phyloP scores from a whole-genome alignment of 2,329 filamentous ascomycete species.

The Epichloe uncinata region DNA sequence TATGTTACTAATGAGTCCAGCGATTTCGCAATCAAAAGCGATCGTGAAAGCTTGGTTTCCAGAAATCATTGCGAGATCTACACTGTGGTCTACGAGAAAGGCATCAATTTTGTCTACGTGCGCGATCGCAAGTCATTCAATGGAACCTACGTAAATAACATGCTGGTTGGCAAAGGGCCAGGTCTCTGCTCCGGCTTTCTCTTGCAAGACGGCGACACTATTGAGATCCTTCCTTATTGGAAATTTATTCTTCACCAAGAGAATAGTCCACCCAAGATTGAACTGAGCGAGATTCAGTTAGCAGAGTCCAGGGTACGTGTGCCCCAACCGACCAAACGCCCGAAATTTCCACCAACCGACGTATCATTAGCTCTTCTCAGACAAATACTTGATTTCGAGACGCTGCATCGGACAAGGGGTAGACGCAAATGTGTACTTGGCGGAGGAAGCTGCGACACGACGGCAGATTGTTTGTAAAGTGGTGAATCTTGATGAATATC shows the following conservation, averaged over 20 bases:
- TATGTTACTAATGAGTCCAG: slow-evolving; percentile 14
- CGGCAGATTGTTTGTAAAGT: slow-evolving; percentile 59
- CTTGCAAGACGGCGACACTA: slow-evolving; percentile 35
- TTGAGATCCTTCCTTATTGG: slow-evolving; percentile 28
- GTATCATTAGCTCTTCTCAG: slow-evolving; percentile 15
- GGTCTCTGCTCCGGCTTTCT: slow-evolving; percentile 30
- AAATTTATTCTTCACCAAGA: slow-evolving; percentile 21
- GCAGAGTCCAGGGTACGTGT: slow-evolving; percentile 20
- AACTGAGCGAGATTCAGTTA: slow-evolving; percentile 17
- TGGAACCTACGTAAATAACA: slow-evolving; percentile 39
- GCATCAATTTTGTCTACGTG: slow-evolving; percentile 35
- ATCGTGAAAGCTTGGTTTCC: slow-evolving; percentile 29
- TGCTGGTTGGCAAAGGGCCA: slow-evolving; percentile 27
- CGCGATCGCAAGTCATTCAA: slow-evolving; percentile 41
- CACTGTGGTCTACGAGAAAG: slow-evolving; percentile 35
- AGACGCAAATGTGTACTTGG: slow-evolving; percentile 24
- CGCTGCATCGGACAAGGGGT: slow-evolving; percentile 25
- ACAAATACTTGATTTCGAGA: slow-evolving; percentile 20
- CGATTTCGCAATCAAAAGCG: slow-evolving; percentile 23
- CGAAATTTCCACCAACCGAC: background rate
- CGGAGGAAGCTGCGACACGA: slow-evolving; percentile 33
- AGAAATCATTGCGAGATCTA: slow-evolving; percentile 43
- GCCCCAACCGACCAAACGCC: background rate
- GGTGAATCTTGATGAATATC: slow-evolving; percentile 31
- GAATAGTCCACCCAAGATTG: slow-evolving; percentile 8